Conservation (phyloP, 2,329 filamentous ascomycete genomes). For the Penicillium freii region DNA sequence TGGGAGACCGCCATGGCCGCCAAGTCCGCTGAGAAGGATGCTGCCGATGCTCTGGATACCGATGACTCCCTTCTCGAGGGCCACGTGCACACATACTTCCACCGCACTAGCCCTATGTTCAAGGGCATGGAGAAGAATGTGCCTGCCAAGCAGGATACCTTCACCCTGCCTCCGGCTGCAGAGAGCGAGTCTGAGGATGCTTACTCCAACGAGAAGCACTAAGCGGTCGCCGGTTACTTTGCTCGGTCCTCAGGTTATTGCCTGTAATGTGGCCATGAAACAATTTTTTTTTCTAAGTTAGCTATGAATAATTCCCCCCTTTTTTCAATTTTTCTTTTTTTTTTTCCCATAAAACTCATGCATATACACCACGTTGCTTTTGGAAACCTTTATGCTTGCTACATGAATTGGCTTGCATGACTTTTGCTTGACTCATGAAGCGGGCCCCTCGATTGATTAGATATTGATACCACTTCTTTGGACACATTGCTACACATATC, state of each 20-base stretch:
- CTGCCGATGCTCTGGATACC: conserved; percentile 32
- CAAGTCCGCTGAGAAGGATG: conserved; percentile 51
- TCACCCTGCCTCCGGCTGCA: conserved; percentile 37
- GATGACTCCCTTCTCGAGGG: conserved; percentile 50
- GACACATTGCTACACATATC: background rate
- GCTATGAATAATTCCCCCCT: conserved; percentile 6
- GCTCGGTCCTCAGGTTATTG: conserved; percentile 1
- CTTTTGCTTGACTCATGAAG: conserved; percentile 17
- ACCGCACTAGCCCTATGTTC: conserved; percentile 50
- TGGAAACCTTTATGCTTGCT: conserved; percentile 7
- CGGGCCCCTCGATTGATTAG: conserved; percentile 16
- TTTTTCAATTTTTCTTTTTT: conserved; percentile 11
- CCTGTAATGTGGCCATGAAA: background rate
- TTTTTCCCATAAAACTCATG: conserved; percentile 5
- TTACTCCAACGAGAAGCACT: conserved; percentile 26
- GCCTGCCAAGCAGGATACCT: conserved; percentile 31
- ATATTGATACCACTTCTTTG: conserved; percentile 22
- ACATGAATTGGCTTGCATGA: conserved; percentile 16
- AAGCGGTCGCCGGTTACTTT: background rate
- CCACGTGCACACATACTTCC: conserved; percentile 55
- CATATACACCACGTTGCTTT: conserved; percentile 7
- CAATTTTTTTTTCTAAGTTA: background rate
- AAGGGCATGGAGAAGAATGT: conserved; percentile 36
- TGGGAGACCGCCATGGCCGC: conserved; percentile 52
- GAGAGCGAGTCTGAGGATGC: conserved; percentile 24